Conservation (phyloP, 495 filamentous ascomycete species). For the Penicillium bovifimosum region DNA sequence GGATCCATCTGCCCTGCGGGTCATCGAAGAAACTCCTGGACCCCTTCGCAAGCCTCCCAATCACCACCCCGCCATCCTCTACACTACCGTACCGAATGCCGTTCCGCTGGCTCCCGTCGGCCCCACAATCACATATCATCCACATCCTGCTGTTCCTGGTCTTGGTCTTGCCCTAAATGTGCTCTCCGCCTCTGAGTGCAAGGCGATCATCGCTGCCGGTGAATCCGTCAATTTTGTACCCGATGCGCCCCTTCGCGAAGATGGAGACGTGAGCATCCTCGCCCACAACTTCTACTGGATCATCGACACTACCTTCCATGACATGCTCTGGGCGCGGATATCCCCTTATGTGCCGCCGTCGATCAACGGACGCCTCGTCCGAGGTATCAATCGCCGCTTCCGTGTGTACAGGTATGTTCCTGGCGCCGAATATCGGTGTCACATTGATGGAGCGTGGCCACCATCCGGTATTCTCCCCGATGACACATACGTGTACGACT, state of each 20-base stretch:
- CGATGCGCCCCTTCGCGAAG: conserved; percentile 35
- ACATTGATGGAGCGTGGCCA: conserved; percentile 38
- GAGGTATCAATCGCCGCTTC: conserved; percentile 37
- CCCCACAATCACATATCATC: conserved; percentile 30
- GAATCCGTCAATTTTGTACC: conserved; percentile 36
- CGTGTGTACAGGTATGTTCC: conserved; percentile 38
- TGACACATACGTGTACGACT: conserved; percentile 35
- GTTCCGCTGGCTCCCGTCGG: conserved; percentile 24
- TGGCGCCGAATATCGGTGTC: conserved; percentile 36
- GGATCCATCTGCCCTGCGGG: conserved; percentile 25
- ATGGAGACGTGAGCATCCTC: conserved; percentile 35
- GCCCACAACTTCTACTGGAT: conserved; percentile 43
- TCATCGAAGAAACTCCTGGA: conserved; percentile 33
- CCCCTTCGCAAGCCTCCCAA: conserved; percentile 36
- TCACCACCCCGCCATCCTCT: conserved; percentile 36
- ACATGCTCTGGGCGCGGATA: conserved; percentile 34
- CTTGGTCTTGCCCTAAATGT: conserved; percentile 33
- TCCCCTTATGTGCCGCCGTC: conserved; percentile 26
- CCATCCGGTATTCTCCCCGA: conserved; percentile 32
- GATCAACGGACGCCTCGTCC: conserved; percentile 29
- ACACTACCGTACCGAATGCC: conserved; percentile 30
- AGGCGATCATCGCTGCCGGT: conserved; percentile 34
- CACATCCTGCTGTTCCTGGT: conserved; percentile 36
- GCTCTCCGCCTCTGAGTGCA: conserved; percentile 29
- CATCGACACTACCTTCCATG: conserved; percentile 34